These are phyloP conservation scores for Chaetomium cochliodes DNA, from an alignment of 495 filamentous ascomycete species.

Conservation along the genomic window DNA sequence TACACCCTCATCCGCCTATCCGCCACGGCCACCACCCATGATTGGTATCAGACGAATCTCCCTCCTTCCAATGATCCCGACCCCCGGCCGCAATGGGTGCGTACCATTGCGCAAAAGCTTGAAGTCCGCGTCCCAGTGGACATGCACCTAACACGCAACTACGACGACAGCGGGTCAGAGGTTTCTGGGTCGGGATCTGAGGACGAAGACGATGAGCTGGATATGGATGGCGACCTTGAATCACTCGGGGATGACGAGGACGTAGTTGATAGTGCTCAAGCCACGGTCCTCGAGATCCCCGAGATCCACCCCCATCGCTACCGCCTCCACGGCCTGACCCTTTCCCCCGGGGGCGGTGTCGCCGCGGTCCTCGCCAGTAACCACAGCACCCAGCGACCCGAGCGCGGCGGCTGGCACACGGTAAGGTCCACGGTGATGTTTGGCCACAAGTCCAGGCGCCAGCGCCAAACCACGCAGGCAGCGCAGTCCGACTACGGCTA, in stretches of 20 bases:
- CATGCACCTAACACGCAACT: slow-evolving; percentile 29
- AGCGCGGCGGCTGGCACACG: slow-evolving; percentile 46
- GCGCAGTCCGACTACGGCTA: background rate
- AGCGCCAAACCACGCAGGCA: background rate
- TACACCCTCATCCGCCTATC: slow-evolving; percentile 49
- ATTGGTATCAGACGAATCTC: slow-evolving; percentile 49
- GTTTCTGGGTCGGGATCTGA: slow-evolving; percentile 17
- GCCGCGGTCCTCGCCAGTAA: slow-evolving; percentile 41
- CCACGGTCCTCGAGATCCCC: slow-evolving; percentile 33
- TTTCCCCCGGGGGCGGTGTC: slow-evolving; percentile 46
- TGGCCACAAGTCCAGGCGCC: slow-evolving; percentile 29
- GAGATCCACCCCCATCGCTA: slow-evolving; percentile 45
- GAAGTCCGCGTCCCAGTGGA: slow-evolving; percentile 36
- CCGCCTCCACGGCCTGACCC: slow-evolving; percentile 46
- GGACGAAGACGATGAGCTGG: slow-evolving; percentile 26
- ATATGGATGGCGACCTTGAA: slow-evolving; percentile 25
- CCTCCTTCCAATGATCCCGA: slow-evolving; percentile 26
- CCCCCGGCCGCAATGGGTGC: slow-evolving; percentile 41
- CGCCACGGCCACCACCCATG: slow-evolving; percentile 43
- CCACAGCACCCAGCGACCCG: slow-evolving; percentile 42
- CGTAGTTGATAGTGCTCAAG: slow-evolving; percentile 26
- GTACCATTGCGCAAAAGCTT: slow-evolving; percentile 42
- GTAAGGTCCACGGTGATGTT: slow-evolving; percentile 43
- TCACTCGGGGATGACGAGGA: slow-evolving; percentile 19
- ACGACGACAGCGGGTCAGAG: slow-evolving; percentile 28